Percentiles rank a stretch among this genome's conserved stretches.
Evolutionary conservation across 371 early-diverging fungal species (phyloP).

Genomic region (Mucor irregularis): DNA sequence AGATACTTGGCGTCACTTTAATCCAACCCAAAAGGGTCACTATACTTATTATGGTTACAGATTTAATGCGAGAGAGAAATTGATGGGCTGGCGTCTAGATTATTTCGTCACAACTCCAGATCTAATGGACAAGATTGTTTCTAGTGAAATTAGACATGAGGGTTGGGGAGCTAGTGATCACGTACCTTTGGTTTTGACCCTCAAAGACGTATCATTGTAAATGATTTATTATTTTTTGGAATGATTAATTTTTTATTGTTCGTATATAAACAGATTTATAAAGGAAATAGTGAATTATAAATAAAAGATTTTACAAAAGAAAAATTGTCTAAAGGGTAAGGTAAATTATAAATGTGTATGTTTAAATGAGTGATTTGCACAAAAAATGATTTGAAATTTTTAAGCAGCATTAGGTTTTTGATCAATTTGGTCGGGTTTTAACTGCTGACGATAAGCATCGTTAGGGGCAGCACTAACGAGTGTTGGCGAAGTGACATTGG

Average conservation of each 20-base stretch:
- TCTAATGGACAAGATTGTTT: constrained; percentile 61
- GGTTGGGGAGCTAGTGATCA: constrained; percentile 93
- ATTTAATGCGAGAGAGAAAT: constrained; percentile 70
- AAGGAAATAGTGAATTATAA: not conserved
- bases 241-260: not conserved
- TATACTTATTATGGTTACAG: constrained; percentile 88
- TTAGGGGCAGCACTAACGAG: constrained; percentile 3
- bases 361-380: constrained; percentile 1
- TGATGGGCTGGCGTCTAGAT: constrained; percentile 88
- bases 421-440: constrained; percentile 35
- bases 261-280: too few relatives aligned
- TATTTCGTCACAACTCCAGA: constrained; percentile 79
- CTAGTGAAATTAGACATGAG: constrained; percentile 72
- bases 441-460: constrained; percentile 4
- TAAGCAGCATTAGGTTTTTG: constrained; percentile 34
- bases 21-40: constrained; percentile 66
- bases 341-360: not conserved
- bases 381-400: constrained; percentile 5
- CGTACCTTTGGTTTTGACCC: constrained; percentile 73
- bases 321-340: not conserved
- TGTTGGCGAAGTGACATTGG: constrained; percentile 15
- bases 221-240: not conserved
- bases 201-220: constrained; percentile 38
- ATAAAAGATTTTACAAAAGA: not conserved
- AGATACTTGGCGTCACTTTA: constrained; percentile 78